A percentile compares a stretch with the other conserved stretches of the same genome.
Conservation (phyloP, 2,329 filamentous ascomycete species). For the Hortaea werneckii region DNA sequence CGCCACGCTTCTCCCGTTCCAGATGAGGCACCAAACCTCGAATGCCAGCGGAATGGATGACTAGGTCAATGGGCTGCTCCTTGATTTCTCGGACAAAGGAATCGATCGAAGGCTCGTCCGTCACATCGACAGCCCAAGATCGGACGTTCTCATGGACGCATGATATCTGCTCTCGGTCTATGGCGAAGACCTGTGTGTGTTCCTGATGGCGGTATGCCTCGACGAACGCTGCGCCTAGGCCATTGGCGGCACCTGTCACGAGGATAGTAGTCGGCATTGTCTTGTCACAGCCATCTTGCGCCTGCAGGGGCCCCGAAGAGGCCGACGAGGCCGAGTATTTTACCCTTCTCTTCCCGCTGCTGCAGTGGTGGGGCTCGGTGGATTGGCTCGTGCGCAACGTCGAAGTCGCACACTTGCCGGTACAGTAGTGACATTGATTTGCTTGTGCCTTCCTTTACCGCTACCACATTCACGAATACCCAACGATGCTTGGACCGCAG, state of each 20-base stretch:
- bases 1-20: conserved; percentile 15
- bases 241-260: conserved; percentile 29
- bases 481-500: background rate
- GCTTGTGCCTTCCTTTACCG: background rate
- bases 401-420: too few relatives aligned
- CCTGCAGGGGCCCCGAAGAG: too few relatives aligned
- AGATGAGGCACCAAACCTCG: conserved; percentile 32
- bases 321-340: too few relatives aligned
- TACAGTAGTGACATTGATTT: too few relatives aligned
- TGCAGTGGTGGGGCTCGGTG: too few relatives aligned
- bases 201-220: conserved; percentile 14
- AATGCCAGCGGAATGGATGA: conserved; percentile 37
- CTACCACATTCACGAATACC: background rate
- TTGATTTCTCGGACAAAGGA: conserved; percentile 11
- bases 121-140: conserved; percentile 18
- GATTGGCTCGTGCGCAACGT: too few relatives aligned
- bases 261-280: conserved; percentile 18
- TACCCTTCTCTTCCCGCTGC: too few relatives aligned
- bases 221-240: conserved; percentile 29
- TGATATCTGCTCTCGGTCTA: conserved; percentile 18
- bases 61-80: conserved; percentile 24
- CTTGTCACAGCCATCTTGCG: background rate
- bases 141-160: conserved; percentile 12
- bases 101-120: conserved; percentile 16
- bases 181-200: conserved; percentile 21